Percentiles rank a stretch among this genome's conserved stretches.
These are phyloP conservation scores for Monilinia vaccinii-corymbosi DNA, from an alignment of 2,329 filamentous ascomycete genomes.

Conservation along the genomic window DNA sequence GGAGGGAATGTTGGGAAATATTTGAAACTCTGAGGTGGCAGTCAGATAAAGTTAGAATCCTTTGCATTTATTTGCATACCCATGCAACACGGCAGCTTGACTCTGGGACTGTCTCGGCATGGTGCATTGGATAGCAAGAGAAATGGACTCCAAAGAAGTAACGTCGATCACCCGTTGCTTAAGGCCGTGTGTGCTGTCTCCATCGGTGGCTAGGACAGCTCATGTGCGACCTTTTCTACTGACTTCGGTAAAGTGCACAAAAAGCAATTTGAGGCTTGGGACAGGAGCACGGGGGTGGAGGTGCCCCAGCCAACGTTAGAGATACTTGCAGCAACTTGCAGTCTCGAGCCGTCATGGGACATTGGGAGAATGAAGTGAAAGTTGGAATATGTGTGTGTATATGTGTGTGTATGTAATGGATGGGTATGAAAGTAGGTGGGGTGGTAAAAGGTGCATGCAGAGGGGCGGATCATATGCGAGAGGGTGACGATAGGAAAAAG, in stretches of 20 bases:
- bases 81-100: slow-evolving; percentile 28
- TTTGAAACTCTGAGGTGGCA: slow-evolving; percentile 28
- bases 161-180: slow-evolving; percentile 28
- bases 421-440: slow-evolving; percentile 15
- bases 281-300: slow-evolving; percentile 24
- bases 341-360: slow-evolving; percentile 22
- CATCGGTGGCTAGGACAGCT: slow-evolving; percentile 26
- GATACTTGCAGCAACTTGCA: slow-evolving; percentile 22
- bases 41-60: slow-evolving; percentile 20
- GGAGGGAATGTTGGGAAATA: slow-evolving; percentile 9
- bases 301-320: slow-evolving; percentile 28
- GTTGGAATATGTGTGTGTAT: slow-evolving; percentile 20
- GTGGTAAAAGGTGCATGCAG: slow-evolving; percentile 12
- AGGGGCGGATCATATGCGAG: slow-evolving; percentile 5
- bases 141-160: slow-evolving; percentile 25
- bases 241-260: slow-evolving; percentile 18
- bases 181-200: slow-evolving; percentile 28
- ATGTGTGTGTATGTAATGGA: slow-evolving; percentile 11
- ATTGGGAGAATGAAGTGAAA: slow-evolving; percentile 17
- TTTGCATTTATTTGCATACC: slow-evolving; percentile 28
- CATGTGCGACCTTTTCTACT: slow-evolving; percentile 25
- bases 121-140: slow-evolving; percentile 27
- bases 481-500: slow-evolving; percentile 15
- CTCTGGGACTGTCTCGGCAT: slow-evolving; percentile 28
- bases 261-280: slow-evolving; percentile 24